These are phyloP conservation scores for Eucalyptus regnans DNA, from an alignment of 345 rosid genomes.

Conservation along the genomic window DNA sequence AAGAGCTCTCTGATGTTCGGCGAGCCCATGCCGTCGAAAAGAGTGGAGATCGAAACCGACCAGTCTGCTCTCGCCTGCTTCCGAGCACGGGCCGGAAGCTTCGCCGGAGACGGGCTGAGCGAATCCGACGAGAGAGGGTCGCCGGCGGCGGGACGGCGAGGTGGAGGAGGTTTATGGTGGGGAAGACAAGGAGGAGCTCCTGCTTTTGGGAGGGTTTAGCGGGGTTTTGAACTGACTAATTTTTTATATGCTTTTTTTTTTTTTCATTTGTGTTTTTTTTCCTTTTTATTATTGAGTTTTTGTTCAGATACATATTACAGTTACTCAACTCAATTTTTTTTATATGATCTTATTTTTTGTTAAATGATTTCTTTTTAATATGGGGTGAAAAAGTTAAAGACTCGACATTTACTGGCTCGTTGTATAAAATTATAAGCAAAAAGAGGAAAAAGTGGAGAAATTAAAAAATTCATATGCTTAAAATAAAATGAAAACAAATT, in stretches of 20 bases:
- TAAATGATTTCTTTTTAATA: fast-evolving
- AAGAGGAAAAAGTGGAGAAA: not conserved
- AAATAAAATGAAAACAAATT: not conserved
- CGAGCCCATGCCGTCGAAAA: conserved; percentile 27
- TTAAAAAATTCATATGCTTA: not conserved
- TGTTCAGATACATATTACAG: no score
- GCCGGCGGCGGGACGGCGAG: not conserved
- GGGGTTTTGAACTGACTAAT: not conserved
- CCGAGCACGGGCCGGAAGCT: not conserved
- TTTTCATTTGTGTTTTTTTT: no score
- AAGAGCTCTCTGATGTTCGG: conserved; percentile 58
- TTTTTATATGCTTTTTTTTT: no score
- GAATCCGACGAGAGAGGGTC: not conserved
- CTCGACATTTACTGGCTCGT: not conserved
- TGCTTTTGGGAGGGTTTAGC: not conserved
- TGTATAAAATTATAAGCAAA: not conserved
- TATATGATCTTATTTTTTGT: not conserved
- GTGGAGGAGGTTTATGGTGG: not conserved
- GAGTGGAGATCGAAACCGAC: not conserved
- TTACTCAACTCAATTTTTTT: not conserved
- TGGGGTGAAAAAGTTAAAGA: not conserved
- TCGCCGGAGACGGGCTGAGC: not conserved
- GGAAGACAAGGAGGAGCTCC: not conserved
- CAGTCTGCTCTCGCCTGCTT: no score
- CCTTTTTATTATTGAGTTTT: no score